Percentiles rank a stretch among this genome's conserved stretches.
Evolutionary conservation across 1,284 basidiomycete genomes (phyloP).

Genomic region (Apiotrichum mycotoxinovorans): DNA sequence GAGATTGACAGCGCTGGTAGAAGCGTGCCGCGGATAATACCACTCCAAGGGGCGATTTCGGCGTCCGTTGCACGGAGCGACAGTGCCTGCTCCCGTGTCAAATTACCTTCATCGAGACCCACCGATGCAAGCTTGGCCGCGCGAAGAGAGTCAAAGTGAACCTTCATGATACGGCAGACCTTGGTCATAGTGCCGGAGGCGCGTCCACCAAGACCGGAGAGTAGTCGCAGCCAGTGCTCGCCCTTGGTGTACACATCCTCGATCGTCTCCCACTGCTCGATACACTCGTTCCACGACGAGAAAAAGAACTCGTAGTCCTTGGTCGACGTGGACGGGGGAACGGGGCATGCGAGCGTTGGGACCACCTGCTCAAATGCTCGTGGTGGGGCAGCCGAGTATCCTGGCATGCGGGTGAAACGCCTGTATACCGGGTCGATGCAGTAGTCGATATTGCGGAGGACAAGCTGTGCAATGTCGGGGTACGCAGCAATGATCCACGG

Average conservation of each 20-base stretch:
- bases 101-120: background rate
- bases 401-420: background rate
- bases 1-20: constrained; percentile 84
- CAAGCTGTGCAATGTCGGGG: constrained; percentile 76
- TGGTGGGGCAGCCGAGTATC: background rate
- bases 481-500: constrained; percentile 81
- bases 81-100: constrained; percentile 28
- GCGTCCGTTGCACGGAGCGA: constrained; percentile 33
- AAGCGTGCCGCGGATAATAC: constrained; percentile 71
- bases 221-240: constrained; percentile 68
- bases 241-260: constrained; percentile 60
- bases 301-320: constrained; percentile 84
- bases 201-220: constrained; percentile 70
- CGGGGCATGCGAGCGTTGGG: constrained; percentile 64
- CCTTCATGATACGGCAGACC: constrained; percentile 59
- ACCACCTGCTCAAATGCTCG: constrained; percentile 21
- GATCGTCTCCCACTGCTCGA: constrained; percentile 63
- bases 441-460: constrained; percentile 68
- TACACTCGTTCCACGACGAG: constrained; percentile 68
- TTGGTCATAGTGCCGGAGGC: constrained; percentile 64
- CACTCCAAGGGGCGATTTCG: constrained; percentile 63
- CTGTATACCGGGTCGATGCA: constrained; percentile 69
- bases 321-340: constrained; percentile 66
- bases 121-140: constrained; percentile 22
- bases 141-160: constrained; percentile 45